Conservation (phyloP, 2,329 filamentous ascomycete species). For the Monosporascus sp. region DNA sequence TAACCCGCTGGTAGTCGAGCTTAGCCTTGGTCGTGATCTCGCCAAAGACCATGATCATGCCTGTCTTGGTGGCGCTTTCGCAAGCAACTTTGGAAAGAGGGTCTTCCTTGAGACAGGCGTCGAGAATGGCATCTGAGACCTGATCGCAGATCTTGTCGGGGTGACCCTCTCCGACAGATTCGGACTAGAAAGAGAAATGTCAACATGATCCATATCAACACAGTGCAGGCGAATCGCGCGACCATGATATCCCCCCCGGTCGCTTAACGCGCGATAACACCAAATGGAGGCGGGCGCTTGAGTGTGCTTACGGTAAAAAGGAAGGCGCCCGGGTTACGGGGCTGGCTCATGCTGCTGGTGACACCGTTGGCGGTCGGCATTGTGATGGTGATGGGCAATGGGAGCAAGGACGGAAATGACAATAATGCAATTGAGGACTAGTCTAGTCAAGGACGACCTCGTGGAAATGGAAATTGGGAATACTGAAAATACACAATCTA, state of each 20-base stretch:
- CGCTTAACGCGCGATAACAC: background rate
- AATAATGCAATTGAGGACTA: conserved; percentile 3
- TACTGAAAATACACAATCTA: background rate
- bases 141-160: conserved; percentile 98
- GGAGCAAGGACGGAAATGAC: conserved; percentile 11
- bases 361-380: conserved; percentile 54
- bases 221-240: too few species aligned
- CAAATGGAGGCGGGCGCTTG: background rate
- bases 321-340: conserved; percentile 66
- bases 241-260: too few species aligned
- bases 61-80: conserved; percentile 99
- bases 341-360: conserved; percentile 33
- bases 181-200: conserved; percentile 49
- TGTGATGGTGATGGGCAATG: conserved; percentile 33
- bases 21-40: conserved; percentile 97
- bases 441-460: background rate
- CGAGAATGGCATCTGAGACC: conserved; percentile 96
- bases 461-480: background rate
- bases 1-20: conserved; percentile 97
- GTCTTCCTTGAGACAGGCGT: conserved; percentile 92
- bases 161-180: conserved; percentile 86
- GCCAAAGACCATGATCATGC: conserved; percentile 98
- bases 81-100: conserved; percentile 98
- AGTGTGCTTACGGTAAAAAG: conserved; percentile 66
- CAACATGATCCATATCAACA: too few species aligned